Evolutionary conservation across 768 basidiomycete genomes (phyloP).

Genomic region (Kwoniella mangroviensis): DNA sequence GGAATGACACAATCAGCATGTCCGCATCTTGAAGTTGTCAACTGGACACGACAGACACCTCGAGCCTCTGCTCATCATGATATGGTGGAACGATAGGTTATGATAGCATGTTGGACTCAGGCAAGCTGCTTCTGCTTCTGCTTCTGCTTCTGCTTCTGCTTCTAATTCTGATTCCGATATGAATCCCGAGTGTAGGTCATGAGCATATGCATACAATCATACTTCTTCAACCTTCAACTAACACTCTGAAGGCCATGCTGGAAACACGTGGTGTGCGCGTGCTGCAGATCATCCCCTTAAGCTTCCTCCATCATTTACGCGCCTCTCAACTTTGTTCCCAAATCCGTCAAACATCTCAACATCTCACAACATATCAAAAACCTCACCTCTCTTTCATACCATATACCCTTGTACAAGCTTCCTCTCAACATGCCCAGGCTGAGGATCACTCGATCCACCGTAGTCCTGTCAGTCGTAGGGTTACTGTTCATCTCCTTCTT

Average conservation of each 20-base stretch:
- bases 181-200: too few relatives aligned
- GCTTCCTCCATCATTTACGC: not conserved
- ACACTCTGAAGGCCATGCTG: not conserved
- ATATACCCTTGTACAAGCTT: not conserved
- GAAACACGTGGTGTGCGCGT: not conserved
- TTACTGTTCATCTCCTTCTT: slow-evolving; percentile 24
- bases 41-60: too few relatives aligned
- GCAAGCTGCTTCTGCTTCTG: too few relatives aligned
- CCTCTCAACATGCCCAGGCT: slow-evolving; percentile 19
- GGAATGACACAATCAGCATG: too few relatives aligned
- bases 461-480: slow-evolving; percentile 7
- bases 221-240: too few relatives aligned
- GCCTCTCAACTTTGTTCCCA: slow-evolving; percentile 4
- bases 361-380: too few relatives aligned
- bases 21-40: too few relatives aligned
- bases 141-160: too few relatives aligned
- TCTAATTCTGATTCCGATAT: too few relatives aligned
- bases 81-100: too few relatives aligned
- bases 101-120: too few relatives aligned
- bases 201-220: not conserved
- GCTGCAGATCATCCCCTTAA: not conserved
- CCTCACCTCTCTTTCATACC: not conserved
- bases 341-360: not conserved
- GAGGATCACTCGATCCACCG: slow-evolving; percentile 13
- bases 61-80: too few relatives aligned